Evolutionary conservation across 352 stramenopile species (phyloP), one percentile per base, ranked within the genome.

Genomic region (Pythium periplocum): DNA sequence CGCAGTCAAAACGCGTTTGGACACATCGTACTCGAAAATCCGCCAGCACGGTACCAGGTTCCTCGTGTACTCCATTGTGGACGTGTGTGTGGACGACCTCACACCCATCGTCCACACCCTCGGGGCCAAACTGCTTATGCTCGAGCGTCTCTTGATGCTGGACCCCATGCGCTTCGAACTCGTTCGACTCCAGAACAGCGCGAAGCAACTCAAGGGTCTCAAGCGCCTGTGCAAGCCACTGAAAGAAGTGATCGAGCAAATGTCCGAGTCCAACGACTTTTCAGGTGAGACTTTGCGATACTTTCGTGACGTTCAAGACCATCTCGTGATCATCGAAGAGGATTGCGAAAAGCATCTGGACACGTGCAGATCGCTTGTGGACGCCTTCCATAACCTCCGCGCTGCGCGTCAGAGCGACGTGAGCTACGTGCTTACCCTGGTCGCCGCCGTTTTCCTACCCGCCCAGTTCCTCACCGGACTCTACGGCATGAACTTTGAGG

Each of bases 401-500:
- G 72, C 77, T 2, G 51, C 66, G 3, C 71, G 83, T 48, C 82
- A 92, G 46, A 88, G 64, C 56, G 75, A 90, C 57, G 80, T 91
- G 56, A 91, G 74, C 56, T 92, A 87, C 56, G 68, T 78, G n/a
- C 58, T 95, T 37, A 87, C 85, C 34, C 69, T 96, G 2, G 75
- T 96, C 6, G 83, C 84, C 3, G 86, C 86, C 3, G 71, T 93
- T 34, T 92, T 92, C 34, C 51, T 96, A 33, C 86, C 86, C 2
- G 86, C 80, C 26, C 83, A 93, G 61, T 96, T 96, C 60, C 73
- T 95, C 34, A 92, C 86, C n/a, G 79, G 80, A 12, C 55, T 96
- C 6, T 94, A 94, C 52, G 86, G 86, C 43, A 96, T 96, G 86
- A 96, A 96, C 69, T 96, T 94, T 54, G 70, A 75, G 33, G 71